These are phyloP conservation scores for Claviceps pazoutovae DNA, from an alignment of 2,329 filamentous ascomycete genomes.

Conservation along the genomic window DNA sequence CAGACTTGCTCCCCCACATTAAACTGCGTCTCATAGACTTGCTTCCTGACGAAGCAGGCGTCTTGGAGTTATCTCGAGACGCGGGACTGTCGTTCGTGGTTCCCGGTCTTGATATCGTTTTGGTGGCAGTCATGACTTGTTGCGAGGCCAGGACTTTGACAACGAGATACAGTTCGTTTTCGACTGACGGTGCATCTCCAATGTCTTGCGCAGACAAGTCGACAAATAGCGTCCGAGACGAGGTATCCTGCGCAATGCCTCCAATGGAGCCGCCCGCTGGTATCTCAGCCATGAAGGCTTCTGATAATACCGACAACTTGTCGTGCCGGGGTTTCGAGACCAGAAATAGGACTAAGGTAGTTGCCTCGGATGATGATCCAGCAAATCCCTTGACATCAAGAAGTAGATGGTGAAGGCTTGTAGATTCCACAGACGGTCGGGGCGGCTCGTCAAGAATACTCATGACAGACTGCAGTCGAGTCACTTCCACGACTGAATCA, in stretches of 20 bases:
- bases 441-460: slow-evolving; percentile 80
- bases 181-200: slow-evolving; percentile 45
- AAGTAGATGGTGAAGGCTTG: slow-evolving; percentile 64
- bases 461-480: slow-evolving; percentile 89
- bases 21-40: slow-evolving; percentile 47
- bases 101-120: slow-evolving; percentile 39
- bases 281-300: slow-evolving; percentile 69
- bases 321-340: slow-evolving; percentile 56
- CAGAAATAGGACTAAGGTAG: slow-evolving; percentile 64
- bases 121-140: slow-evolving; percentile 26
- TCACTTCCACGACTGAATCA: slow-evolving; percentile 84
- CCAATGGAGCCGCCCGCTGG: slow-evolving; percentile 59
- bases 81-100: slow-evolving; percentile 26
- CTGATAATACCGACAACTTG: slow-evolving; percentile 55
- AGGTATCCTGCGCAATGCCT: slow-evolving; percentile 47
- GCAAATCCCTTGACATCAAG: slow-evolving; percentile 75
- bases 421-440: slow-evolving; percentile 49
- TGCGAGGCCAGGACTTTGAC: slow-evolving; percentile 59
- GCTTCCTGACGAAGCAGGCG: slow-evolving; percentile 32
- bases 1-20: slow-evolving; percentile 55
- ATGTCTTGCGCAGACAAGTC: slow-evolving; percentile 69
- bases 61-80: slow-evolving; percentile 31
- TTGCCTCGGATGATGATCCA: slow-evolving; percentile 60
- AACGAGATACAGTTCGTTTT: slow-evolving; percentile 67
- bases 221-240: slow-evolving; percentile 74